These are phyloP conservation scores for Detonula confervacea DNA, from an alignment of 352 stramenopile genomes.

Conservation along the genomic window DNA sequence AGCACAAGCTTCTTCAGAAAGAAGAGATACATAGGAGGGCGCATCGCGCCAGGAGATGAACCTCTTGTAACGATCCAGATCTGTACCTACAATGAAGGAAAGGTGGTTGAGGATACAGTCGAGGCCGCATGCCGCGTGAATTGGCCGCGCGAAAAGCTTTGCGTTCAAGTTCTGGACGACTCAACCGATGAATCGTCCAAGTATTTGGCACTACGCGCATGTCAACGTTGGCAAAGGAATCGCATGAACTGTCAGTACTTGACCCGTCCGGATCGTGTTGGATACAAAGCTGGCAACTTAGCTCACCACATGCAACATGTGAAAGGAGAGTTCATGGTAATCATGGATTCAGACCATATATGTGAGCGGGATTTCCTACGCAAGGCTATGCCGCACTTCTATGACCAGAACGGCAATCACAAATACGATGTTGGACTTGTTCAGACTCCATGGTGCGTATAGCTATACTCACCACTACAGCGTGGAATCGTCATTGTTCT, in stretches of 20 bases:
- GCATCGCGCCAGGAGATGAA: conserved; percentile 14
- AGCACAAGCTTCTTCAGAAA: not conserved
- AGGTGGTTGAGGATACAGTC: conserved; percentile 41
- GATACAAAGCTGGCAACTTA: conserved; percentile 46
- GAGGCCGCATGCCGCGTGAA: conserved; percentile 24
- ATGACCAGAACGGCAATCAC: conserved; percentile 12
- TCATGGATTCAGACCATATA: not conserved
- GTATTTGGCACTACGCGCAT: not conserved
- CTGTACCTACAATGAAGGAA: conserved; percentile 47
- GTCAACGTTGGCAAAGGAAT: not conserved
- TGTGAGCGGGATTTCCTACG: conserved; percentile 26
- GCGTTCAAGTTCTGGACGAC: conserved; percentile 42
- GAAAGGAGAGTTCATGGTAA: not conserved
- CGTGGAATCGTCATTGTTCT: too few relatives aligned
- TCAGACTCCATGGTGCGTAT: conserved; percentile 33
- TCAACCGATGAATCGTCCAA: conserved; percentile 24
- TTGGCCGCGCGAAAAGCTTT: conserved; percentile 42
- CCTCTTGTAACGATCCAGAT: conserved; percentile 55
- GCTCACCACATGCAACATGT: conserved; percentile 11
- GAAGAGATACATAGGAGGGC: not conserved
- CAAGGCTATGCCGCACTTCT: conserved; percentile 35
- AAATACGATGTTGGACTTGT: conserved; percentile 33
- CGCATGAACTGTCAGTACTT: not conserved
- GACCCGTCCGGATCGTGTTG: conserved; percentile 25
- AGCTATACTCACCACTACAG: too few relatives aligned